A percentile compares a stretch with the other conserved stretches of the same genome.
These are phyloP conservation scores for Paraphaeosphaeria minitans DNA, from an alignment of 2,329 filamentous ascomycete species.

Conservation along the genomic window DNA sequence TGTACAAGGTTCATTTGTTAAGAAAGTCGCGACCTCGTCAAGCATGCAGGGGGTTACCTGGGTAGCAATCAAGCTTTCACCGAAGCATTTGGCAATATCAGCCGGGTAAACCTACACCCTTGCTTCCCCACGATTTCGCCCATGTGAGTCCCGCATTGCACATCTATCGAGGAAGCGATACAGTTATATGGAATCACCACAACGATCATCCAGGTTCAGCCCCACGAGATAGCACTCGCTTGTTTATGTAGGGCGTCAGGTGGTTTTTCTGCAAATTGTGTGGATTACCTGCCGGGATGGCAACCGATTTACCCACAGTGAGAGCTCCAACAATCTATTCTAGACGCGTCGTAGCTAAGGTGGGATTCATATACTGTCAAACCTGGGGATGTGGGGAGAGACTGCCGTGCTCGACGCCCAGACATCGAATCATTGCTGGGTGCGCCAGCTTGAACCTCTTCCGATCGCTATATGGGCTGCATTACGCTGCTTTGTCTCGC, in stretches of 20 bases:
- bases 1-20: background rate
- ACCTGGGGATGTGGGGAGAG: constrained; percentile 2
- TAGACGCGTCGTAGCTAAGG: constrained; percentile 13
- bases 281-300: background rate
- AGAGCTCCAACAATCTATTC: constrained; percentile 9
- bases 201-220: background rate
- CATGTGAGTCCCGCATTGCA: background rate
- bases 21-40: constrained; percentile 1
- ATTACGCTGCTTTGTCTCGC: background rate
- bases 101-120: constrained; percentile 16
- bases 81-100: constrained; percentile 28
- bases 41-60: constrained; percentile 20
- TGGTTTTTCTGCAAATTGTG: constrained; percentile 2
- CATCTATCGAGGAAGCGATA: background rate
- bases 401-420: background rate
- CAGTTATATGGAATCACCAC: no score
- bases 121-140: constrained; percentile 19
- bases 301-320: constrained; percentile 15
- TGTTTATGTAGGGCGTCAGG: background rate
- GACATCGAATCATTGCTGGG: background rate
- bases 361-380: constrained; percentile 10
- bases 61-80: constrained; percentile 36
- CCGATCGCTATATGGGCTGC: background rate
- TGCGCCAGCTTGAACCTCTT: background rate
- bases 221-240: background rate